Conservation (phyloP, 2,329 filamentous ascomycete species). For the Sphaerulina populicola region DNA sequence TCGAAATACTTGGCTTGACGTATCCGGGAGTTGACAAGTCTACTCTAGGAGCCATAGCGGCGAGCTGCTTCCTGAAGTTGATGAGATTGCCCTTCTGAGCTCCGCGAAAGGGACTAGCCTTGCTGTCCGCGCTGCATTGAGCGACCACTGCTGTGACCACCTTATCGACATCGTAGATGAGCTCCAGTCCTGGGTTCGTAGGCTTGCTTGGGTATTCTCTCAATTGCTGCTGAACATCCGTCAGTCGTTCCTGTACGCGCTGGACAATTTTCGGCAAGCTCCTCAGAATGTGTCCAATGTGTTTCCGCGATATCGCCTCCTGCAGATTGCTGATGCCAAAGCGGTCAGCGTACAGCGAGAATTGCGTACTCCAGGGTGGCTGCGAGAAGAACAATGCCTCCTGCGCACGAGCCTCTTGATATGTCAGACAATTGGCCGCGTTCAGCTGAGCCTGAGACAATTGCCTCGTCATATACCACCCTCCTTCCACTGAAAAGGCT, state of each 20-base stretch:
- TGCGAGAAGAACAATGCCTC: constrained; percentile 47
- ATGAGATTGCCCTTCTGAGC: constrained; percentile 41
- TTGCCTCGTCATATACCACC: constrained; percentile 69
- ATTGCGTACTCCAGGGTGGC: constrained; percentile 40
- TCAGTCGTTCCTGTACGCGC: constrained; percentile 42
- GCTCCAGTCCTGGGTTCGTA: constrained; percentile 56
- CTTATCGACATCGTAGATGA: constrained; percentile 51
- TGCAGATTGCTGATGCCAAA: constrained; percentile 50
- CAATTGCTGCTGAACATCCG: constrained; percentile 49
- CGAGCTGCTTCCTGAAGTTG: constrained; percentile 43
- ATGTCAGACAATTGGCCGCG: constrained; percentile 32
- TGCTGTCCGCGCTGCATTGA: constrained; percentile 46
- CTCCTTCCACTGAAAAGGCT: constrained; percentile 58
- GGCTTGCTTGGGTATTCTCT: constrained; percentile 53
- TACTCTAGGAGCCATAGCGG: constrained; percentile 26
- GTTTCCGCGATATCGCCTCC: constrained; percentile 39
- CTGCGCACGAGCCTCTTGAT: constrained; percentile 41
- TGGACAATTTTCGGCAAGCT: constrained; percentile 37
- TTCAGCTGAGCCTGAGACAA: constrained; percentile 47
- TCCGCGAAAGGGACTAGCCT: constrained; percentile 36
- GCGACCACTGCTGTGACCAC: constrained; percentile 50
- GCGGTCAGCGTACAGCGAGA: constrained; percentile 36
- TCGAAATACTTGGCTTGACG: constrained; percentile 9
- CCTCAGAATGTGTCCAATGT: constrained; percentile 41
- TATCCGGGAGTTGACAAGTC: constrained; percentile 24